phyloP scores from a whole-genome alignment of 371 early-diverging fungal species.

The Massospora cicadina region DNA sequence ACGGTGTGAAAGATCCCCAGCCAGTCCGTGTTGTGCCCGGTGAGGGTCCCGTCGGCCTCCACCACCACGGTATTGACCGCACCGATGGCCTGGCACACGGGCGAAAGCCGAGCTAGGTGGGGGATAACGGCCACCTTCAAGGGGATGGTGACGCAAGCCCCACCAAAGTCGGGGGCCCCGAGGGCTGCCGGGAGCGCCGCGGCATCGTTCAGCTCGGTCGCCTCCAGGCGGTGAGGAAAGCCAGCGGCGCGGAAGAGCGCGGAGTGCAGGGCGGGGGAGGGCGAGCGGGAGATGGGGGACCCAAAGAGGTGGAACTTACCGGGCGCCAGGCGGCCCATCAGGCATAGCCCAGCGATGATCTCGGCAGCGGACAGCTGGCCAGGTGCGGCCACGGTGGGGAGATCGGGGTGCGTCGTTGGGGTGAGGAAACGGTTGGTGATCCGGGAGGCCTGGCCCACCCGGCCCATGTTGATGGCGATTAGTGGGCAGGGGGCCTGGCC shows the following conservation, averaged over 20 bases:
- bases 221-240: constrained; percentile 45
- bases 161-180: constrained; percentile 59
- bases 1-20: constrained; percentile 48
- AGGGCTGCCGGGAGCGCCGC: constrained; percentile 31
- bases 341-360: constrained; percentile 48
- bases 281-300: constrained; percentile 72
- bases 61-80: constrained; percentile 76
- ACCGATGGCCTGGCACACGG: constrained; percentile 66
- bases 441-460: constrained; percentile 70
- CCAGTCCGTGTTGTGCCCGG: constrained; percentile 92
- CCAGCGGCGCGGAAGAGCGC: constrained; percentile 72
- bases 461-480: constrained; percentile 91
- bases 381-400: constrained; percentile 75
- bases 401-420: constrained; percentile 74
- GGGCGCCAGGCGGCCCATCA: constrained; percentile 42
- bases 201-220: constrained; percentile 25
- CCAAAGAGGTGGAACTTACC: constrained; percentile 75
- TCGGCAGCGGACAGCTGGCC: constrained; percentile 80
- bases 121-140: constrained; percentile 69
- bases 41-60: constrained; percentile 19
- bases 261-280: constrained; percentile 86
- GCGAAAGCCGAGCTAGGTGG: constrained; percentile 46
- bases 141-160: constrained; percentile 90
- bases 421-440: constrained; percentile 70
- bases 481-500: constrained; percentile 30